phyloP scores from a whole-genome alignment of 768 basidiomycete species.

The Pisolithus sp. region DNA sequence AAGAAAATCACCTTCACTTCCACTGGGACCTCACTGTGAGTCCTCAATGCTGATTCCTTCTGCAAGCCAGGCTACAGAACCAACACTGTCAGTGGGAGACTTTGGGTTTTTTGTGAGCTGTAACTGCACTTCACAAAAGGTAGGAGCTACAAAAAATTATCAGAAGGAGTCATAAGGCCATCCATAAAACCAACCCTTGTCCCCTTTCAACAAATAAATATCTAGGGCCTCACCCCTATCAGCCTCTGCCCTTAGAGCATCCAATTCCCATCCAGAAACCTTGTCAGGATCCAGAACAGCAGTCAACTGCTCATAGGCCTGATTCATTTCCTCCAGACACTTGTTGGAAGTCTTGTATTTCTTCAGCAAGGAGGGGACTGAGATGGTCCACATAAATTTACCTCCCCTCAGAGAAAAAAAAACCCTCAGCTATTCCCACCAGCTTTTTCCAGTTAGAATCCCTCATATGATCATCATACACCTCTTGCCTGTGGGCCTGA shows the following conservation, averaged over 20 bases:
- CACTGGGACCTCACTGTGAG: neutral
- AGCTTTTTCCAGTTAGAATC: slow-evolving; percentile 31
- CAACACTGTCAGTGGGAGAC: too few relatives aligned
- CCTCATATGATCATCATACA: slow-evolving; percentile 25
- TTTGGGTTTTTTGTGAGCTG: too few relatives aligned
- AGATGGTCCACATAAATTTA: neutral
- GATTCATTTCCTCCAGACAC: neutral
- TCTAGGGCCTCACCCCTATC: too few relatives aligned
- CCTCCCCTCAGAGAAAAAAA: neutral
- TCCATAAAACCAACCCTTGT: too few relatives aligned
- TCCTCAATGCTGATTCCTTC: neutral
- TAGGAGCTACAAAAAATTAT: neutral
- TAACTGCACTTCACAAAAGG: neutral
- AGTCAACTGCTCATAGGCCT: neutral
- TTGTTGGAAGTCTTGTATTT: neutral
- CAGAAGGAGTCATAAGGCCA: too few relatives aligned
- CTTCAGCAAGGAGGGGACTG: neutral
- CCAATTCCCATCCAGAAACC: neutral
- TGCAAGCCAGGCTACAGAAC: too few relatives aligned
- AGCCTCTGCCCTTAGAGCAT: neutral
- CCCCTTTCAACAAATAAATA: too few relatives aligned
- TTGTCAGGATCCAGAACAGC: neutral
- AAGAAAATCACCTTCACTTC: neutral
- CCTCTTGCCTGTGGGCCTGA: neutral
- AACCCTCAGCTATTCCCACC: slow-evolving; percentile 15